Evolutionary conservation across 2,329 filamentous ascomycete genomes (phyloP), one percentile per base, ranked within the genome.

Genomic region (Endoconidiophora laricicola): DNA sequence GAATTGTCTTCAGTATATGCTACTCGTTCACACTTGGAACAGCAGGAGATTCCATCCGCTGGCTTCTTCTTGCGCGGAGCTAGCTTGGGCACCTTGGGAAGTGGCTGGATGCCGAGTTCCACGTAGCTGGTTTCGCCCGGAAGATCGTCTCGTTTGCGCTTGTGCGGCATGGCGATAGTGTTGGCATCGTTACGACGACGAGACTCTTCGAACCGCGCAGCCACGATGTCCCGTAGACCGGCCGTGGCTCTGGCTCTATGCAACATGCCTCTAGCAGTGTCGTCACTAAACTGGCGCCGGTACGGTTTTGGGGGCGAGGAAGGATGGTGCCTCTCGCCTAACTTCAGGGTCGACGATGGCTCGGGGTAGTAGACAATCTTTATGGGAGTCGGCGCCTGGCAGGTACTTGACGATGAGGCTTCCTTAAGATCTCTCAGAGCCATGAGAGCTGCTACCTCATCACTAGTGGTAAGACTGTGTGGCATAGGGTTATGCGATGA

Each of bases 11-110:
- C 48, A 1, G 55, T 54, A 14, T 44, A 50, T 2, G 55, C 53
- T 4, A 49, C 53, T n/a, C 56, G 56, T 14, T 56, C 50, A 49
- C 58, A 60, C 41, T 55, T 53, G 2, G 52, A 52, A 46, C 58
- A 60, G 7, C 55, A 44, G 20, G 48, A 14, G 18, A 49, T 53
- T 23, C 51, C 51, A 26, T 53, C 51, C 6, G 33, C 12, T 12
- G 24, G 23, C 42, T 46, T 52, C 41, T 52, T 52, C 29, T 52
- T 52, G n/a, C 50, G 45, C 9, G 46, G 46, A 16, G 36, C 29
- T 36, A 46, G 46, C 45, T 45, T 44, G 26, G 46, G 36, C 7
- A 52, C 23, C 41, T 52, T 52, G 16, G 50, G 50, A 6, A 52
- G 44, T 4, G 46, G 50, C 18, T 48, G 41, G 5, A 48, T 26